Conservation (phyloP, 805 yeast species). For the Candida endomychidarum region DNA sequence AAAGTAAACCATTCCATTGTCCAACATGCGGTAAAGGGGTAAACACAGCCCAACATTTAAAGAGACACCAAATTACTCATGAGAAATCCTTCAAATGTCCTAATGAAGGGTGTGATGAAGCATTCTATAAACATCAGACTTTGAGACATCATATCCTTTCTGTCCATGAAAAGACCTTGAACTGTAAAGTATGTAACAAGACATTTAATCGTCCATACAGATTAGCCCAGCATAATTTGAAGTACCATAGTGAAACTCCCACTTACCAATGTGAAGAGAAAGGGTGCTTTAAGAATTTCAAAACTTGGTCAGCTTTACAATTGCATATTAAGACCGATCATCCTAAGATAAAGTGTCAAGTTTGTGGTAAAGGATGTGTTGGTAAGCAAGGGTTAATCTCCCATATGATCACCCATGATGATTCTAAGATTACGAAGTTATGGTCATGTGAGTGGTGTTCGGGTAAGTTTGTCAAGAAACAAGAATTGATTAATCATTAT, state of each 20-base stretch:
- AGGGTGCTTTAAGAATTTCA: constrained; percentile 59
- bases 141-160: constrained; percentile 68
- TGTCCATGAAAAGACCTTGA: constrained; percentile 56
- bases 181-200: constrained; percentile 64
- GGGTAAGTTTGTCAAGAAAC: constrained; percentile 53
- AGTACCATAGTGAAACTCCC: constrained; percentile 58
- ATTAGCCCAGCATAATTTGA: constrained; percentile 63
- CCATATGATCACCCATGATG: constrained; percentile 73
- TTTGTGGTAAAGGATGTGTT: constrained; percentile 71
- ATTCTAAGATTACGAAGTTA: constrained; percentile 45
- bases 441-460: constrained; percentile 69
- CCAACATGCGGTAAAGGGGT: constrained; percentile 79
- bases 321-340: constrained; percentile 71
- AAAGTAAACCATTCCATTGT: constrained; percentile 71
- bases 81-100: constrained; percentile 60
- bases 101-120: constrained; percentile 59
- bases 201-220: constrained; percentile 63
- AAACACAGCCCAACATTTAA: constrained; percentile 74
- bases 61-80: constrained; percentile 82
- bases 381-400: constrained; percentile 68
- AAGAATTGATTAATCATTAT: constrained; percentile 58
- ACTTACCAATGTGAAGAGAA: constrained; percentile 62
- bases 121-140: constrained; percentile 74
- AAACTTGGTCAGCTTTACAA: constrained; percentile 73
- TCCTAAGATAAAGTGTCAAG: constrained; percentile 60